Conservation (phyloP, 768 basidiomycete genomes). For the Phaeotremella skinneri region DNA sequence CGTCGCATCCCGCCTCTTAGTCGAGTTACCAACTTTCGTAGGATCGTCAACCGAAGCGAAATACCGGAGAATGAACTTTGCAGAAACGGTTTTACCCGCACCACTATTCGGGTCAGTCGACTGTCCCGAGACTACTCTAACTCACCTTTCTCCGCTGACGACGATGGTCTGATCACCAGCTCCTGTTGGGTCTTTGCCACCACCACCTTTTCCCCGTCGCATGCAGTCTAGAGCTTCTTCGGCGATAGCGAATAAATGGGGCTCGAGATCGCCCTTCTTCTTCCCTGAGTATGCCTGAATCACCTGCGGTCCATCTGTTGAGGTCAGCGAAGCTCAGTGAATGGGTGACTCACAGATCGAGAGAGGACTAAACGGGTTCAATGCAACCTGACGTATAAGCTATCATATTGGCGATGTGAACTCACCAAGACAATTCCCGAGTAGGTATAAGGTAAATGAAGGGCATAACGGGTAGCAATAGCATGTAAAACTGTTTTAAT, state of each 20-base stretch:
- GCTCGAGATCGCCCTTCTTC: conserved; percentile 89
- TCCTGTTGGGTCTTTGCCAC: conserved; percentile 58
- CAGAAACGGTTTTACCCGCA: conserved; percentile 98
- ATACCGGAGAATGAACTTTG: conserved; percentile 99
- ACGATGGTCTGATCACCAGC: conserved; percentile 96
- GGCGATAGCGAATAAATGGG: conserved; percentile 97
- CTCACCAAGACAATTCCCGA: conserved; percentile 83
- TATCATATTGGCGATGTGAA: not conserved
- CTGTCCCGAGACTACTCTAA: conserved; percentile 11
- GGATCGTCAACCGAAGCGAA: conserved; percentile 92
- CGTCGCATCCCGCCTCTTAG: conserved; percentile 61
- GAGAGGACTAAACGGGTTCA: conserved; percentile 98
- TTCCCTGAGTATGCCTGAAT: conserved; percentile 94
- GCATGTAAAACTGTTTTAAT: conserved; percentile 81
- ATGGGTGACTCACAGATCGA: conserved; percentile 62
- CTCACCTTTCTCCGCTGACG: conserved; percentile 93
- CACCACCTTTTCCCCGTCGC: conserved; percentile 60
- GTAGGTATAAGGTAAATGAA: conserved; percentile 98
- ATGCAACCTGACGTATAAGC: conserved; percentile 63
- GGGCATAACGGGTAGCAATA: conserved; percentile 92
- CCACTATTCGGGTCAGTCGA: conserved; percentile 61
- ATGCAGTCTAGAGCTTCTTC: conserved; percentile 98
- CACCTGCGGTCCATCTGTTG: conserved; percentile 77
- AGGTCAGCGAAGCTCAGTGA: not conserved
- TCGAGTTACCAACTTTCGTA: conserved; percentile 67